phyloP scores from a whole-genome alignment of 352 stramenopile genomes.

The Globisporangium heterothallicum region DNA sequence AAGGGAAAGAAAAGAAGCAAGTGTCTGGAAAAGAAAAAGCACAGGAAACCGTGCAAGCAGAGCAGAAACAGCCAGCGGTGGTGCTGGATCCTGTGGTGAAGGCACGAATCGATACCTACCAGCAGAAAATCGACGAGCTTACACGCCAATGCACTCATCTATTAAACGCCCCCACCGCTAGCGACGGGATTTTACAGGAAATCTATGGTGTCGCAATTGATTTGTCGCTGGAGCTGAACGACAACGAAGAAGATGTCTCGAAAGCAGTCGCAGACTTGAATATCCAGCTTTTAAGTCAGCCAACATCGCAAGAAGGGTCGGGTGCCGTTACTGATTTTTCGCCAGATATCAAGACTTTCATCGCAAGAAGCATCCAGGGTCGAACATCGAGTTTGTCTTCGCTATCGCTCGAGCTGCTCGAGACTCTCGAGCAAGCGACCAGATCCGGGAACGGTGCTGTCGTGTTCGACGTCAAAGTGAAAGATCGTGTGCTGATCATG shows the following conservation, averaged over 20 bases:
- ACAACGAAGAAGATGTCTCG: slow-evolving; percentile 12
- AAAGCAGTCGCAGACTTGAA: slow-evolving; percentile 14
- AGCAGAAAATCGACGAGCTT: slow-evolving; percentile 72
- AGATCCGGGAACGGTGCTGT: slow-evolving; percentile 5
- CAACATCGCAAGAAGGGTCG: slow-evolving; percentile 15
- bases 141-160: slow-evolving; percentile 40
- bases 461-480: slow-evolving; percentile 9
- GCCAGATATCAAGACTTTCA: slow-evolving; percentile 41
- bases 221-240: slow-evolving; percentile 27
- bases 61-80: slow-evolving; percentile 21
- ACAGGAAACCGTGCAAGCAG: slow-evolving; percentile 8
- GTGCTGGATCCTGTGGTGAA: slow-evolving; percentile 50
- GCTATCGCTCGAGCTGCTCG: slow-evolving; percentile 27
- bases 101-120: slow-evolving; percentile 62
- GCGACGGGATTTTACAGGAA: slow-evolving; percentile 53
- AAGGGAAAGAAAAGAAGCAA: slow-evolving; percentile 13
- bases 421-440: slow-evolving; percentile 17
- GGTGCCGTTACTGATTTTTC: slow-evolving; percentile 18
- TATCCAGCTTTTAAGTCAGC: neutral
- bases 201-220: slow-evolving; percentile 68
- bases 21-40: slow-evolving; percentile 5
- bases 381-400: slow-evolving; percentile 30
- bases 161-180: slow-evolving; percentile 14
- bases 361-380: slow-evolving; percentile 48
- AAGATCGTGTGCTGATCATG: slow-evolving; percentile 22